Conservation (phyloP, 1,284 basidiomycete species). For the Puccinia triticina region DNA sequence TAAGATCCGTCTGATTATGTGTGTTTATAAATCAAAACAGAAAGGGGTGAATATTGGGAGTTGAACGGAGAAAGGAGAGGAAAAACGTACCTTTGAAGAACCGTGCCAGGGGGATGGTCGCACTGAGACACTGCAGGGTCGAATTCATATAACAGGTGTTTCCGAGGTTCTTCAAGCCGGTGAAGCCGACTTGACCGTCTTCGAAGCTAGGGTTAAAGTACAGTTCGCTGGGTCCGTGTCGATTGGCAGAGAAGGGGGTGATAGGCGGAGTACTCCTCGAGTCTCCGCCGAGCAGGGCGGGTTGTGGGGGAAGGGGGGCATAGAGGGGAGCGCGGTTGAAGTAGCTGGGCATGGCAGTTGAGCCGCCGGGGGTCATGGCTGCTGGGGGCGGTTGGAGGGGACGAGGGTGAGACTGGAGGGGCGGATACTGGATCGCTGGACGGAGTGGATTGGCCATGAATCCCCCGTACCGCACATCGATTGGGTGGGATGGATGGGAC, state of each 20-base stretch:
- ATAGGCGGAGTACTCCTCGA: conserved; percentile 22
- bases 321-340: conserved; percentile 55
- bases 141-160: conserved; percentile 99
- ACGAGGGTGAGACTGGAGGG: conserved; percentile 21
- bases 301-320: conserved; percentile 51
- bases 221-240: conserved; percentile 38
- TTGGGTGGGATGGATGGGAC: not conserved
- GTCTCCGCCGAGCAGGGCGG: not conserved
- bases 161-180: conserved; percentile 91
- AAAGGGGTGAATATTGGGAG: not conserved
- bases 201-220: conserved; percentile 51
- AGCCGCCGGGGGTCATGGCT: conserved; percentile 58
- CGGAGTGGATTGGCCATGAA: conserved; percentile 34
- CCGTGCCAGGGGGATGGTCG: conserved; percentile 82
- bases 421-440: conserved; percentile 47
- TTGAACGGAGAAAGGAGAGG: not conserved
- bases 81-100: conserved; percentile 75
- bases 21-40: not conserved
- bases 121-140: conserved; percentile 90
- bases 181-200: conserved; percentile 68
- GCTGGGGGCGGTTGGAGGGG: conserved; percentile 48
- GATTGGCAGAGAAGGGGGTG: conserved; percentile 36
- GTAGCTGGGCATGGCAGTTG: conserved; percentile 55
- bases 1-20: conserved; percentile 73
- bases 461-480: conserved; percentile 15